A percentile compares a stretch with the other conserved stretches of the same genome.
Evolutionary conservation across 2,329 filamentous ascomycete species (phyloP).

Genomic region (Cadophora sp.): DNA sequence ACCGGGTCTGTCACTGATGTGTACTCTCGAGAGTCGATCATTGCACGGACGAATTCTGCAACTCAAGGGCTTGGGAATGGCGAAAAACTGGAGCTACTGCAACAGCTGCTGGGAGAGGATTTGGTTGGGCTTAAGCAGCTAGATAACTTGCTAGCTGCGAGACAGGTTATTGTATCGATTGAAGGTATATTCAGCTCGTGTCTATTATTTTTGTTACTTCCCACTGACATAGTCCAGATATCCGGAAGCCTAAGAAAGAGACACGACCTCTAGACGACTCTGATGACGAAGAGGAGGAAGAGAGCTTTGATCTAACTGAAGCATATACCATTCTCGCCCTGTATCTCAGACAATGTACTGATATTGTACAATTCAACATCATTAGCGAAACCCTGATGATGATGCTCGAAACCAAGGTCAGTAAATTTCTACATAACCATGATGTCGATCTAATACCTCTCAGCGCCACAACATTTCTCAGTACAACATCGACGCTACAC

Average conservation of each 20-base stretch:
- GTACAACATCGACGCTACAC: constrained; percentile 44
- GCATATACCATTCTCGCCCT: constrained; percentile 38
- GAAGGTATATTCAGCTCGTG: constrained; percentile 34
- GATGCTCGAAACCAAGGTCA: constrained; percentile 44
- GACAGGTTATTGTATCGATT: constrained; percentile 38
- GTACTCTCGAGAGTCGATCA: constrained; percentile 34
- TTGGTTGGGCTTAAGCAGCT: constrained; percentile 23
- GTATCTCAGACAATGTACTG: constrained; percentile 34
- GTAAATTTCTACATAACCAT: neutral
- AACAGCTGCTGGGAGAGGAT: constrained; percentile 30
- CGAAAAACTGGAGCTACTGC: constrained; percentile 37
- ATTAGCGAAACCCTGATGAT: constrained; percentile 42
- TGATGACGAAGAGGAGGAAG: constrained; percentile 25
- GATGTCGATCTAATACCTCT: constrained; percentile 11
- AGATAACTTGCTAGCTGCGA: constrained; percentile 38
- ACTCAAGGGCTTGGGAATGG: constrained; percentile 29
- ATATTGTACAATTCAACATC: constrained; percentile 40
- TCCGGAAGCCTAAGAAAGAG: constrained; percentile 21
- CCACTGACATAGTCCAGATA: constrained; percentile 31
- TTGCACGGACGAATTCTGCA: constrained; percentile 27
- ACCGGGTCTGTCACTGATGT: constrained; percentile 31
- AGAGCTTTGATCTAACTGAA: constrained; percentile 35
- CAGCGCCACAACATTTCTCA: constrained; percentile 42
- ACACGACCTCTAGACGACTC: constrained; percentile 6
- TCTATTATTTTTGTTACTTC: neutral